Evolutionary conservation across 306 rosid genomes (phyloP).

Genomic region (Amphicarpaea edgeworthii): DNA sequence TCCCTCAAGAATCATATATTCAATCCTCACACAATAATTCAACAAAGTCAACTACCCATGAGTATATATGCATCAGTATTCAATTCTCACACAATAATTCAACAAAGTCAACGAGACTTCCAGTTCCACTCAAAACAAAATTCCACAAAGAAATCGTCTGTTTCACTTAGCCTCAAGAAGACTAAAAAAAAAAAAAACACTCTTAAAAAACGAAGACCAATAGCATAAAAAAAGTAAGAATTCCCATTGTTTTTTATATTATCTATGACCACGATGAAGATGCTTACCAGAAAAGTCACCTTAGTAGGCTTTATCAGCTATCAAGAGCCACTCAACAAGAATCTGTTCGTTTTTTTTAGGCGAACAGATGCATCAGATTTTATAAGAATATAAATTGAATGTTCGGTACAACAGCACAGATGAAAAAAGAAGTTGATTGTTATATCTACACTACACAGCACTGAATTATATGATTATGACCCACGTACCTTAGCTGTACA

Average conservation of each 20-base stretch:
- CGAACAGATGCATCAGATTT: constrained; percentile 35
- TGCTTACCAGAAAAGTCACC: constrained; percentile 31
- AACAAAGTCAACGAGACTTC: constrained; percentile 29
- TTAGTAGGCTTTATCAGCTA: constrained; percentile 5
- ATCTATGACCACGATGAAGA: constrained; percentile 5
- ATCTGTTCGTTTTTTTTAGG: constrained; percentile 11
- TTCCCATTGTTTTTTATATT: constrained; percentile 14
- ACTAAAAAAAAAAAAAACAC: constrained; percentile 13
- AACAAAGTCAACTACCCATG: constrained; percentile 22
- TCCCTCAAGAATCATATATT: constrained; percentile 6
- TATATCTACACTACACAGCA: constrained; percentile 30
- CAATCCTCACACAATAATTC: constrained; percentile 26
- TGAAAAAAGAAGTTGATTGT: not conserved
- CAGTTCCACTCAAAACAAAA: constrained; percentile 32
- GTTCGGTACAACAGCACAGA: constrained; percentile 19
- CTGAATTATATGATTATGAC: constrained; percentile 23
- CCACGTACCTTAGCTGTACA: constrained; percentile 39
- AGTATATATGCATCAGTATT: constrained; percentile 2
- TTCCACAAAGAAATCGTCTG: constrained; percentile 10
- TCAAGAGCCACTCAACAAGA: constrained; percentile 24
- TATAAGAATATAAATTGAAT: constrained; percentile 34
- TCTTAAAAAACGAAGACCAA: constrained; percentile 26
- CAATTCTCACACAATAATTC: constrained; percentile 25
- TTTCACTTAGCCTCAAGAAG: not conserved
- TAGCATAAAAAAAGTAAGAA: not conserved